Conservation (phyloP, 1,139 yeast species). For the Debaryomyces psychrophilus region DNA sequence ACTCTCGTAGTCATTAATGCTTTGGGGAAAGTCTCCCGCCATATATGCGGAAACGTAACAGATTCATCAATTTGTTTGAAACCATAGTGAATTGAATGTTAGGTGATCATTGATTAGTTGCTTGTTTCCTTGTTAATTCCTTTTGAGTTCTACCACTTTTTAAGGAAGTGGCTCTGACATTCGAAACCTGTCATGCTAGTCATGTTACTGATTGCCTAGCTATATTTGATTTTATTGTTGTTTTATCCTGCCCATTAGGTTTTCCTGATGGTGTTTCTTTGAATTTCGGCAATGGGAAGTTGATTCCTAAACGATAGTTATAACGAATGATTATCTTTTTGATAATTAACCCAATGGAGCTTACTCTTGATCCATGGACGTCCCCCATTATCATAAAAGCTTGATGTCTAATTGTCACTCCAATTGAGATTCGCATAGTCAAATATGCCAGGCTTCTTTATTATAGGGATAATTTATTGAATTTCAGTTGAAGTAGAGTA, state of each 20-base stretch:
- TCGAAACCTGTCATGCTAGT: slow-evolving; percentile 9
- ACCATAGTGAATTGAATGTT: slow-evolving; percentile 2
- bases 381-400: slow-evolving; percentile 35
- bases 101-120: slow-evolving; percentile 2
- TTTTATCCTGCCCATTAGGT: slow-evolving; percentile 5
- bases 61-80: slow-evolving; percentile 37
- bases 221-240: slow-evolving; percentile 10
- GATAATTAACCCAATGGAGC: slow-evolving; percentile 84
- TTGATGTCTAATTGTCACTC: slow-evolving; percentile 24
- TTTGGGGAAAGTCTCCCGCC: slow-evolving; percentile 99
- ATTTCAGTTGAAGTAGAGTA: slow-evolving; percentile 29
- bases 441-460: slow-evolving; percentile 62
- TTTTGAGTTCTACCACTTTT: slow-evolving; percentile 16
- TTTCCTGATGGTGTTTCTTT: slow-evolving; percentile 14
- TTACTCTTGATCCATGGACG: slow-evolving; percentile 75
- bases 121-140: slow-evolving; percentile 17
- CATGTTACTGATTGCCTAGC: slow-evolving; percentile 12
- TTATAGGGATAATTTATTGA: slow-evolving; percentile 7
- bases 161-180: slow-evolving; percentile 19
- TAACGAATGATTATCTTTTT: slow-evolving; percentile 59
- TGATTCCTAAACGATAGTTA: slow-evolving; percentile 74
- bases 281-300: slow-evolving; percentile 62
- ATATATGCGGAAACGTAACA: slow-evolving; percentile 63
- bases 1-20: slow-evolving; percentile 42
- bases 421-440: slow-evolving; percentile 59